These are phyloP conservation scores for Lotus japonicus DNA, from an alignment of 306 rosid species.

Conservation along the genomic window DNA sequence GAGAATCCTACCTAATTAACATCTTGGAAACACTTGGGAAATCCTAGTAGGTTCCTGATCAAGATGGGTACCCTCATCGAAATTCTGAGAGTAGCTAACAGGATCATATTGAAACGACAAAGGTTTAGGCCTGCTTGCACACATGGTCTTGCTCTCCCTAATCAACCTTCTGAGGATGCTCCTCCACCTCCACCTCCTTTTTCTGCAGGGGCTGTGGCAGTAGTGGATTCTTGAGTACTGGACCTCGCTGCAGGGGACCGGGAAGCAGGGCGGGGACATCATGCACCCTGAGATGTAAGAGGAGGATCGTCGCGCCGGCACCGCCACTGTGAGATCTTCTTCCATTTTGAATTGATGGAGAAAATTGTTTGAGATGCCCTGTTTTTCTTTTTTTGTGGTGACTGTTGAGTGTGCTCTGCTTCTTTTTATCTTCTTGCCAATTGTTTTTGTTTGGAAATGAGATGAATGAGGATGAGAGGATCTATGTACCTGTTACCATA, in stretches of 20 bases:
- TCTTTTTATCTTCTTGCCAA: conserved; percentile 15
- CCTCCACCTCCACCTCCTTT: conserved; percentile 41
- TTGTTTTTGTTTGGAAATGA: conserved; percentile 7
- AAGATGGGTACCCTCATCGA: conserved; percentile 60
- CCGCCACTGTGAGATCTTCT: conserved; percentile 21
- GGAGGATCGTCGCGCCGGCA: conserved; percentile 17
- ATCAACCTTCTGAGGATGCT: conserved; percentile 44
- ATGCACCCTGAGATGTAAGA: conserved; percentile 31
- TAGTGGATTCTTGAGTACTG: conserved; percentile 47
- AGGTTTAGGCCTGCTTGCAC: conserved; percentile 35
- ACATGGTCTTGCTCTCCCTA: conserved; percentile 38
- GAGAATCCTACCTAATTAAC: conserved; percentile 31
- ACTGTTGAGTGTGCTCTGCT: neutral
- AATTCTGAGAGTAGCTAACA: conserved; percentile 74
- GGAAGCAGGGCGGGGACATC: conserved; percentile 52
- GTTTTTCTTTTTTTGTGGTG: neutral
- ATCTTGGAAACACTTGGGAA: conserved; percentile 1
- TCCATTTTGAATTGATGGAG: conserved; percentile 35
- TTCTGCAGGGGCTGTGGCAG: conserved; percentile 1
- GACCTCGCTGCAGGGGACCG: conserved; percentile 26
- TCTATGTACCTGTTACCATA: neutral
- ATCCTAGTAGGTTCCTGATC: conserved; percentile 39
- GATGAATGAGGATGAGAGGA: neutral
- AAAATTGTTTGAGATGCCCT: neutral
- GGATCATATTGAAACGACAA: conserved; percentile 75